Conservation (phyloP, 2,329 filamentous ascomycete genomes). For the Sclerotinia glacialis region DNA sequence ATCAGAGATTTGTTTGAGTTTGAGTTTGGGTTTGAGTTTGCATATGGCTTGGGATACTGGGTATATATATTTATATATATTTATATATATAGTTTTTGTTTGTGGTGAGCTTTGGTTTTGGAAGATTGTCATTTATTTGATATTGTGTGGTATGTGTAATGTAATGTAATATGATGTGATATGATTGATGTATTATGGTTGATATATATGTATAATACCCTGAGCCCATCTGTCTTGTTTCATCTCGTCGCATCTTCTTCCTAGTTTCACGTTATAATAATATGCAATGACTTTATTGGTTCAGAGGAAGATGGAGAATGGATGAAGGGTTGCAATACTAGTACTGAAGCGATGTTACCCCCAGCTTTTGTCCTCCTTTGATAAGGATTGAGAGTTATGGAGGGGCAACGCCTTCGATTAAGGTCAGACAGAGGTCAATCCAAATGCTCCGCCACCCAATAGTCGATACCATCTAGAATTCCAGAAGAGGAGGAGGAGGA, state of each 20-base stretch:
- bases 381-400: neutral
- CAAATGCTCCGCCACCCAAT: conserved; percentile 5
- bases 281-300: neutral
- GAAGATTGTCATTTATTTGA: no score
- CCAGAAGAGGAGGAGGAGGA: no score
- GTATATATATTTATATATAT: no score
- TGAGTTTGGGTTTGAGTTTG: no score
- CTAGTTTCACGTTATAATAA: neutral
- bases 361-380: conserved; percentile 6
- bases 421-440: neutral
- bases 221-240: neutral
- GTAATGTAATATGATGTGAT: no score
- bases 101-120: no score
- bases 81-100: no score
- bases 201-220: no score
- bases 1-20: neutral
- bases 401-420: neutral
- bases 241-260: conserved; percentile 13
- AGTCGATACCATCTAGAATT: neutral
- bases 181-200: no score
- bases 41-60: no score
- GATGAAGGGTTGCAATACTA: neutral
- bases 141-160: no score
- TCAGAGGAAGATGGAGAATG: neutral
- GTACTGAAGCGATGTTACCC: neutral